Evolutionary conservation across 2,329 filamentous ascomycete genomes (phyloP).

Genomic region (Scedosporium boydii): DNA sequence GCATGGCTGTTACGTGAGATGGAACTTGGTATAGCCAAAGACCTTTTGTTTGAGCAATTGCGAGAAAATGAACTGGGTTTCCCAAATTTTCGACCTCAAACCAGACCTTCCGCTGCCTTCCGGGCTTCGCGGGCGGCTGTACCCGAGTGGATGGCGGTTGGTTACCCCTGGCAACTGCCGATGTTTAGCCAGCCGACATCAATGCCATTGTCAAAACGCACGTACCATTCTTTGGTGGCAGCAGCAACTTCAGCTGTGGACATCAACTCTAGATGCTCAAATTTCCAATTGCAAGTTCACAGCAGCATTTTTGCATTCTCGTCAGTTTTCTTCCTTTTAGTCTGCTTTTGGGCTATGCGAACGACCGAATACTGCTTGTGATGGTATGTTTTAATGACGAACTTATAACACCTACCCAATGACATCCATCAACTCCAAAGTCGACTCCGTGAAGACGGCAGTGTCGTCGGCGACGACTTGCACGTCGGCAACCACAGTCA

Average conservation of each 20-base stretch:
- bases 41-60: neutral
- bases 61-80: neutral
- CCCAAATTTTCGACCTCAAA: too few species aligned
- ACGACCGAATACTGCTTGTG: constrained; percentile 10
- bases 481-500: constrained; percentile 37
- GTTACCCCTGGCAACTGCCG: constrained; percentile 29
- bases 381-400: constrained; percentile 22
- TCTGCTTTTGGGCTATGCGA: constrained; percentile 1
- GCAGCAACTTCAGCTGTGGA: constrained; percentile 5
- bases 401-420: constrained; percentile 13
- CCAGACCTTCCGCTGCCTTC: neutral
- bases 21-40: too few species aligned
- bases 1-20: neutral
- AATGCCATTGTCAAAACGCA: neutral
- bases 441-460: constrained; percentile 43
- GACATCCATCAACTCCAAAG: constrained; percentile 19
- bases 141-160: neutral
- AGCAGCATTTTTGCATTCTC: constrained; percentile 13
- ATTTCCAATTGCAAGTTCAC: constrained; percentile 13
- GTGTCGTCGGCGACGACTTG: constrained; percentile 44
- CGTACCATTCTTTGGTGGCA: neutral
- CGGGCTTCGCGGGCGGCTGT: neutral
- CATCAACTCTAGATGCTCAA: constrained; percentile 12
- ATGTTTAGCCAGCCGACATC: constrained; percentile 18
- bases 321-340: neutral